Base-by-base conservation (phyloP, 192 early-diverging fungal species). In the Coemansia sp. region DNA sequence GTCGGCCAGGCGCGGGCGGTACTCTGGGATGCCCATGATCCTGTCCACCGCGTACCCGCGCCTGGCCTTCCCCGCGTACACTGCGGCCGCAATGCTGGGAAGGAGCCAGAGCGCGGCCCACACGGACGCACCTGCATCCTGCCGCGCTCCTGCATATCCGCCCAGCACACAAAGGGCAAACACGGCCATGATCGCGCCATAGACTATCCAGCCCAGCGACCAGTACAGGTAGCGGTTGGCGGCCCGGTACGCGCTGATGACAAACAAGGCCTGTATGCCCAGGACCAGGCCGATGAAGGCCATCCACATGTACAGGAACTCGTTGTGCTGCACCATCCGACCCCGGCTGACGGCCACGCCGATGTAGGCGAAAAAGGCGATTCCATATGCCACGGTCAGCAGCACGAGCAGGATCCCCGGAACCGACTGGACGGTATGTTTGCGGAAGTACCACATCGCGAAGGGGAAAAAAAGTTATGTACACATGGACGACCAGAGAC, bases 11-110 rank as follows among this genome's bases (percentile, higher is more conserved):
- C 46, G 45, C 28, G 67, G 67, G 3, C 59, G 62, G 41, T 56
- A 65, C 57, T 76, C 67, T 8, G 66, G 67, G 23, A 76, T 76
- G 11, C 67, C 74, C 74, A 76, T 76, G 16, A 76, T 61, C 3
- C 67, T 51, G 46, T 71, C 67, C 21, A 76, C 74, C 9, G 44
- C 45, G 44, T 76, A 76, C 7, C 74, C 74, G 22, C 74, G 54
- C 10, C 74, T 49, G 14, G 74, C 74, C 57, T 67, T 70, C 2
- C 44, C 55, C 38, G 67, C 56, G 29, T 70, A 76, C 1, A 71
- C 55, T 7, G 51, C 43, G 2, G 52, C 49, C 11, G 57, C 40
- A 8, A 22, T 35, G n/a, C 57, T 20, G 0, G 67, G 56, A 3
- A 54, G 29, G 8, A 62, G 33, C 67, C 56, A 67, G 27, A 70